Conservation (phyloP, 1,139 yeast genomes). For the Waltiozyma sp. region DNA sequence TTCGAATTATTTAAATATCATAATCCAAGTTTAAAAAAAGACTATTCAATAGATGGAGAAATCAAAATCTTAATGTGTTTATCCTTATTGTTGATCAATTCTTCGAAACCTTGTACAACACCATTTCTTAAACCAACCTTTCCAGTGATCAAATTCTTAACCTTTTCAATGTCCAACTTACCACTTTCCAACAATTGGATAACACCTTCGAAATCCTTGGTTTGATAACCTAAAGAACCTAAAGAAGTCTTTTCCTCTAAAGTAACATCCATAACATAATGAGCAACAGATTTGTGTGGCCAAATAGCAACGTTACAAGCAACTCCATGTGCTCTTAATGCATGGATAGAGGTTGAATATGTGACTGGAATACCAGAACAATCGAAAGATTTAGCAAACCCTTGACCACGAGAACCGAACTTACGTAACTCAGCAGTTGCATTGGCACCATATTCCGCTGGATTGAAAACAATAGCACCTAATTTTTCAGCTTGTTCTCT, state of each 20-base stretch:
- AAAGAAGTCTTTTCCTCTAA: conserved; percentile 33
- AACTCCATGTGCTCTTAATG: conserved; percentile 47
- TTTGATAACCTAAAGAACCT: conserved; percentile 41
- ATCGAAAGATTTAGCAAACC: conserved; percentile 48
- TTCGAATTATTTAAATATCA: too few relatives aligned
- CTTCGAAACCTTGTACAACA: conserved; percentile 34
- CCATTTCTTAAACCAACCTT: conserved; percentile 32
- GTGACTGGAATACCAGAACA: conserved; percentile 53
- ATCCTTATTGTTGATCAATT: conserved; percentile 35
- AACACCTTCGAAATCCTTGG: conserved; percentile 39
- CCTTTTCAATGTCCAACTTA: conserved; percentile 28
- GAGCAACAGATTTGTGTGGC: conserved; percentile 36
- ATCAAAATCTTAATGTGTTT: conserved; percentile 38
- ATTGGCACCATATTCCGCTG: conserved; percentile 27
- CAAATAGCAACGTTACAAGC: conserved; percentile 59
- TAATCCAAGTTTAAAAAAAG: too few relatives aligned
- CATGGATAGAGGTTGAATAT: conserved; percentile 37
- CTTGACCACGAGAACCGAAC: conserved; percentile 36
- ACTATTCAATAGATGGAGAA: conserved; percentile 24
- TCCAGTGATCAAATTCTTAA: conserved; percentile 33
- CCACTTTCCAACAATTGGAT: conserved; percentile 34
- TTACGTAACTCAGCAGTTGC: conserved; percentile 26
- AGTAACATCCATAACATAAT: conserved; percentile 39
- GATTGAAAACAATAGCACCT: conserved; percentile 41
- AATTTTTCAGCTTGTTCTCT: conserved; percentile 39